Evolutionary conservation across 2,329 filamentous ascomycete genomes (phyloP), one percentile per base, ranked within the genome.

Genomic region (Magnaporthales sp.): DNA sequence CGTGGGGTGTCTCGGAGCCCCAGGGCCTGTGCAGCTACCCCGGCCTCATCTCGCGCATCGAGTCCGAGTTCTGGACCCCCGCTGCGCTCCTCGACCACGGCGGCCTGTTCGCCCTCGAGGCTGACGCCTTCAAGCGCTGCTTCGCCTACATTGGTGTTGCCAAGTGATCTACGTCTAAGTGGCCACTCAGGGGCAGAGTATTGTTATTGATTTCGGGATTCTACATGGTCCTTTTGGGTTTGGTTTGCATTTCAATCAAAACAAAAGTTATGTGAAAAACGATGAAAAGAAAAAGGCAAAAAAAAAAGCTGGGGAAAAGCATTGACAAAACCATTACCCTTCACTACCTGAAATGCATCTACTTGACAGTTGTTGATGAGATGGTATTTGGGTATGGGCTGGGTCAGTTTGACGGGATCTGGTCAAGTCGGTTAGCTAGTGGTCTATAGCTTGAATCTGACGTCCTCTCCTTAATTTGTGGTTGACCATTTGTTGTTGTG

Each of bases 1-100:
- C 78, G 2, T 80, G 78, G 78, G 78, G 79, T 38, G 75, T 79
- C 56, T 79, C 77, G 13, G 79, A 80, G 75, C 77, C 77, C 15
- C 71, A 74, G 29, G 79, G 78, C 22, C 26, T 80, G 54, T 79
- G 74, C 32, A 75, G 73, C 72, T 79, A 79, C 70, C 74, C 75
- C 0, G 79, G 78, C 15, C 69, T 80, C 24, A 70, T 80, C n/a
- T 72, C 75, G 66, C 73, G 73, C 22, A 72, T 80, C 62, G 75
- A 79, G 54, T 67, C 62, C 22, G 64, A 68, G 66, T 67, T 72
- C 31, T 71, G 70, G 70, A 46, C 68, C 67, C 46, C 69, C 56
- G 66, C 67, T 4, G 69, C 68, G 51, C 60, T 71, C 19, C 67
- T 71, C 22, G 70, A 69, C 54, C 61, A 66, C 38, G 54, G 51